Percentiles rank a stretch among this genome's conserved stretches.
These are phyloP conservation scores for Chaetoceros muelleri DNA, from an alignment of 108 stramenopile genomes.

Conservation along the genomic window DNA sequence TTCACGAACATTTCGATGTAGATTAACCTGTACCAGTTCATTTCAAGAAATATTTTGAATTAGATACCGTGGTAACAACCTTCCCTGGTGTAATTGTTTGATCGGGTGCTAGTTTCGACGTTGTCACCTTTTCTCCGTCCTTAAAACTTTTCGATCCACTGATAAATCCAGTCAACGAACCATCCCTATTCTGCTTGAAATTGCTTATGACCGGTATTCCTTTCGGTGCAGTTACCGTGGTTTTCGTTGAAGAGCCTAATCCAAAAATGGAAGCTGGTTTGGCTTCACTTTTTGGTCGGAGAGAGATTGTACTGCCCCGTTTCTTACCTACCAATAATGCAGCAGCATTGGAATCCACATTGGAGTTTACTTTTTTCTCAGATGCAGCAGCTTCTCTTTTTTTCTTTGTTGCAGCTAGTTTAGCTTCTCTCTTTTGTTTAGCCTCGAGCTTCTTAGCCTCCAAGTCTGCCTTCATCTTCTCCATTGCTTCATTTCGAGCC, in stretches of 20 bases:
- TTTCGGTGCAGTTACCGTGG: conserved; percentile 11
- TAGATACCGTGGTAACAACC: conserved; percentile 39
- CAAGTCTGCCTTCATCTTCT: neutral
- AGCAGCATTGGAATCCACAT: neutral
- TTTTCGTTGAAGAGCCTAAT: neutral
- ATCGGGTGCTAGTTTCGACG: conserved; percentile 34
- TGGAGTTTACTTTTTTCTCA: neutral
- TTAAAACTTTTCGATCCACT: conserved; percentile 27
- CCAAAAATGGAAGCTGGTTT: neutral
- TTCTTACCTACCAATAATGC: neutral
- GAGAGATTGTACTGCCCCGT: neutral
- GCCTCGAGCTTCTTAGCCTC: conserved; percentile 19
- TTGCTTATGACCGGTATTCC: conserved; percentile 29
- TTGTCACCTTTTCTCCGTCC: conserved; percentile 37
- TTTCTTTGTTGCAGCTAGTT: conserved; percentile 1
- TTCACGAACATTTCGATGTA: too few species aligned
- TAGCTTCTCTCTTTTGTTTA: conserved; percentile 1
- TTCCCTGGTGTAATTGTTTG: conserved; percentile 15
- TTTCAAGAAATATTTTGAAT: conserved; percentile 39
- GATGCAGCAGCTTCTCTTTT: neutral
- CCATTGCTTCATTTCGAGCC: neutral
- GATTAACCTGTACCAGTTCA: too few species aligned
- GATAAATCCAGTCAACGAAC: conserved; percentile 31
- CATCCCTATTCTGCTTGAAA: conserved; percentile 28
- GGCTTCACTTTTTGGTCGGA: neutral